Evolutionary conservation across 176 grass and related monocot species (phyloP).

Genomic region (Musa itinerans): DNA sequence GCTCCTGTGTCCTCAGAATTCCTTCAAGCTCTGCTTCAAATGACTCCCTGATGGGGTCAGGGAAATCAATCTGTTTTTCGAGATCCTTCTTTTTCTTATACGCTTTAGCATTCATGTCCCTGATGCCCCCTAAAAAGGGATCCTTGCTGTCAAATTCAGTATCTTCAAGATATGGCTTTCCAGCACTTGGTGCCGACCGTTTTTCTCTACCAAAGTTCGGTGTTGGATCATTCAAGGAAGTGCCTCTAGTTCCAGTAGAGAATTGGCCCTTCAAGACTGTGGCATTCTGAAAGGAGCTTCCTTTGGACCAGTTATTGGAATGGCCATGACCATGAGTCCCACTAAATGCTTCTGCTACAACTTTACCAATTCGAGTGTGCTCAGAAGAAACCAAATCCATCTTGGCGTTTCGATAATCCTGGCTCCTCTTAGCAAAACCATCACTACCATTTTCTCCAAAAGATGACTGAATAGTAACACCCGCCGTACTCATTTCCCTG

Average conservation of each 20-base stretch:
- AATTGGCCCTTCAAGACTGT: slow-evolving; percentile 41
- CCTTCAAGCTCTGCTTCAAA: slow-evolving; percentile 91
- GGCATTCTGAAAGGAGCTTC: slow-evolving; percentile 54
- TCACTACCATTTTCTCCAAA: slow-evolving; percentile 25
- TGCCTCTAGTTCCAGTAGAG: slow-evolving; percentile 43
- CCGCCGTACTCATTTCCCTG: slow-evolving; percentile 30
- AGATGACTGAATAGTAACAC: slow-evolving; percentile 24
- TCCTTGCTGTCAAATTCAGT: slow-evolving; percentile 34
- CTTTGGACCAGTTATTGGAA: slow-evolving; percentile 66
- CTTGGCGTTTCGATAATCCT: slow-evolving; percentile 45
- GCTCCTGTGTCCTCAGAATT: slow-evolving; percentile 78
- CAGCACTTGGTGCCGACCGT: slow-evolving; percentile 19
- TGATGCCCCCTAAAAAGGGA: slow-evolving; percentile 31
- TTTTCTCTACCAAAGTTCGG: slow-evolving; percentile 60
- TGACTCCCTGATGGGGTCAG: slow-evolving; percentile 81
- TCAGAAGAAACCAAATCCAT: slow-evolving; percentile 18
- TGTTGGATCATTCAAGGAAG: slow-evolving; percentile 30
- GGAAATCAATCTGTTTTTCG: slow-evolving; percentile 55
- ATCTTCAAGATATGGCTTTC: slow-evolving; percentile 55
- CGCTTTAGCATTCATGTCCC: slow-evolving; percentile 47
- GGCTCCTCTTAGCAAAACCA: slow-evolving; percentile 30
- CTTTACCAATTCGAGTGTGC: slow-evolving; percentile 28
- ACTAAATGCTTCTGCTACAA: slow-evolving; percentile 38
- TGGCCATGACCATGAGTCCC: slow-evolving; percentile 20
- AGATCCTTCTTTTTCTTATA: slow-evolving; percentile 83